These are phyloP conservation scores for Hamamelis virginiana DNA, from an alignment of 164 flowering plant genomes.

Conservation along the genomic window DNA sequence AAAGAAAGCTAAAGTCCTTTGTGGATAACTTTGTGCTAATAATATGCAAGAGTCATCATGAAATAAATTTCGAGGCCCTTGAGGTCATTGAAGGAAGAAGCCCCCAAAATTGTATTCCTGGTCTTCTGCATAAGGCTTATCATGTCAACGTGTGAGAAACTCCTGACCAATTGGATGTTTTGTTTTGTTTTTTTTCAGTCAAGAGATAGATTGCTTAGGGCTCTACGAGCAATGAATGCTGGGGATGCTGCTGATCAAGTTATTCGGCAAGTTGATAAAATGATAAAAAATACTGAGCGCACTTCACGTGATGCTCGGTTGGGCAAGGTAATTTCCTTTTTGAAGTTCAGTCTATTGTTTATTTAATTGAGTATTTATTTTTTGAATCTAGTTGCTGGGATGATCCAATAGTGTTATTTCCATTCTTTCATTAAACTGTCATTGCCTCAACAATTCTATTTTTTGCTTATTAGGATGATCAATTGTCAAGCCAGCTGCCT, in stretches of 20 bases:
- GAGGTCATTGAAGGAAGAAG: too few species aligned
- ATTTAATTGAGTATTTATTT: not conserved
- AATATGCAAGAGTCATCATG: too few species aligned
- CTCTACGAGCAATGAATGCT: constrained; percentile 85
- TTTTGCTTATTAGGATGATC: constrained; percentile 65
- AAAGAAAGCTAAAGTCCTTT: too few species aligned
- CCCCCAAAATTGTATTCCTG: too few species aligned
- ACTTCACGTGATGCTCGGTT: constrained; percentile 59
- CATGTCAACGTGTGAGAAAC: not conserved
- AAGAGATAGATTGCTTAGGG: constrained; percentile 76
- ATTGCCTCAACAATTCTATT: not conserved
- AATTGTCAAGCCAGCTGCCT: constrained; percentile 32
- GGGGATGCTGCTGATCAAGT: constrained; percentile 98
- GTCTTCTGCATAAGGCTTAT: too few species aligned
- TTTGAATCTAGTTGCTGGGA: constrained; percentile 5
- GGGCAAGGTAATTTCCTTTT: constrained; percentile 49
- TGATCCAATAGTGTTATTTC: not conserved
- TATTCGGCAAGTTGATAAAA: constrained; percentile 83
- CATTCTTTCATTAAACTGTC: constrained; percentile 5
- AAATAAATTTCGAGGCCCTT: too few species aligned
- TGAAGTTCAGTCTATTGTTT: not conserved
- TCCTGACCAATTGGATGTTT: constrained; percentile 4
- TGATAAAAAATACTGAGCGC: constrained; percentile 71
- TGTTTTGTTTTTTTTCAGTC: constrained; percentile 51
- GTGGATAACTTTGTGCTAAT: too few species aligned